Evolutionary conservation across 2,329 filamentous ascomycete species (phyloP).

Genomic region (Fusarium mundagurra): DNA sequence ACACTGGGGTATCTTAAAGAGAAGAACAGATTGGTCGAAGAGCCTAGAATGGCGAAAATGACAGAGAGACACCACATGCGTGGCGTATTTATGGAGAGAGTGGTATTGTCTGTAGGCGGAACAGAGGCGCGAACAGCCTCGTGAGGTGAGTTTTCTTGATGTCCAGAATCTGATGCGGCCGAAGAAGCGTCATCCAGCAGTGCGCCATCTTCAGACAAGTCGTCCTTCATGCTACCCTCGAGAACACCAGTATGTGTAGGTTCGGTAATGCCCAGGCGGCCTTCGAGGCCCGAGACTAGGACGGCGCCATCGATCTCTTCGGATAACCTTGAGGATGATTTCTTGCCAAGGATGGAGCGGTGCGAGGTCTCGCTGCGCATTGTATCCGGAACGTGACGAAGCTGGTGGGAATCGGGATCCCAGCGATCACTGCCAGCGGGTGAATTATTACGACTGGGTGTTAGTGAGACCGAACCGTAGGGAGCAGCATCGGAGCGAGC

Average conservation of each 20-base stretch:
- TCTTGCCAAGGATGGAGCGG: conserved; percentile 45
- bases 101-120: conserved; percentile 76
- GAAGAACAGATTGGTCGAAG: conserved; percentile 88
- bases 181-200: conserved; percentile 52
- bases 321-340: conserved; percentile 52
- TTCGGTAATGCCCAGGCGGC: conserved; percentile 63
- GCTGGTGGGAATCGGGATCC: conserved; percentile 45
- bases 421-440: conserved; percentile 49
- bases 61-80: conserved; percentile 88
- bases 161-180: conserved; percentile 59
- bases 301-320: conserved; percentile 62
- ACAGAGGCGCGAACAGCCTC: conserved; percentile 84
- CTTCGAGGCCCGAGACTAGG: conserved; percentile 63
- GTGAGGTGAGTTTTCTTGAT: conserved; percentile 77
- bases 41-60: conserved; percentile 82
- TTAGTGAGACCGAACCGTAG: conserved; percentile 52
- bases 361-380: conserved; percentile 47
- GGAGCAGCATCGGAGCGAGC: conserved; percentile 46
- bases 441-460: conserved; percentile 50
- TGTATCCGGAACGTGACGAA: conserved; percentile 49
- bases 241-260: conserved; percentile 57
- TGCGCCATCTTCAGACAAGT: conserved; percentile 50
- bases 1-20: conserved; percentile 90
- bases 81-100: conserved; percentile 85
- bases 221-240: conserved; percentile 54